These are phyloP conservation scores for Croton setiger DNA, from an alignment of 441 rosid genomes.

Conservation along the genomic window DNA sequence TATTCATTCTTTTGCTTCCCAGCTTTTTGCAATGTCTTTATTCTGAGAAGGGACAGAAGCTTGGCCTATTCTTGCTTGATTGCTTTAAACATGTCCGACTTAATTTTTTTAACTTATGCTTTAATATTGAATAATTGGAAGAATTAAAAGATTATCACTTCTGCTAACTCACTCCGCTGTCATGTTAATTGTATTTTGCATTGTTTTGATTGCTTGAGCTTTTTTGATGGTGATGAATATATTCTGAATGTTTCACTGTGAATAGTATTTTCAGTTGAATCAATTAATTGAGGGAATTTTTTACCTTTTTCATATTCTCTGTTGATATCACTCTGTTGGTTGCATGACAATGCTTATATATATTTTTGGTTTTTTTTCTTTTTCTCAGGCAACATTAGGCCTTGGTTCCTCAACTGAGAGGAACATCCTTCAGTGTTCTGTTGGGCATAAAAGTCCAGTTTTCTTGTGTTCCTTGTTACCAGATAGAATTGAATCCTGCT, in stretches of 20 bases:
- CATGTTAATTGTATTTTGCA: neutral
- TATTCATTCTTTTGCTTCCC: neutral
- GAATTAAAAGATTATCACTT: neutral
- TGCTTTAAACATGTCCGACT: neutral
- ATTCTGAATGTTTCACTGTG: neutral
- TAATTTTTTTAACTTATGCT: neutral
- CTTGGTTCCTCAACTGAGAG: conserved; percentile 58
- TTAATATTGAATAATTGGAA: neutral
- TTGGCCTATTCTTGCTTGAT: neutral
- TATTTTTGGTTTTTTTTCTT: neutral
- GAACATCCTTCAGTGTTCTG: conserved; percentile 68
- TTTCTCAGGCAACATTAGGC: conserved; percentile 82
- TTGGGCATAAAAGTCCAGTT: conserved; percentile 53
- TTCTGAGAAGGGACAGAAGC: neutral
- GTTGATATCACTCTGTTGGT: neutral
- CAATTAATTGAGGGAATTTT: neutral
- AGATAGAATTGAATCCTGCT: conserved; percentile 58
- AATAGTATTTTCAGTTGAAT: too few species aligned
- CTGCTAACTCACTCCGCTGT: neutral
- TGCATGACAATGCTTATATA: neutral
- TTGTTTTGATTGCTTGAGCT: neutral
- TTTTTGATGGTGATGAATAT: neutral
- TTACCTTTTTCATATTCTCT: neutral
- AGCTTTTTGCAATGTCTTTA: neutral
- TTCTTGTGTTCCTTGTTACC: conserved; percentile 80